These are phyloP conservation scores for Misopates orontium DNA, from an alignment of 257 asterid species.

Conservation along the genomic window DNA sequence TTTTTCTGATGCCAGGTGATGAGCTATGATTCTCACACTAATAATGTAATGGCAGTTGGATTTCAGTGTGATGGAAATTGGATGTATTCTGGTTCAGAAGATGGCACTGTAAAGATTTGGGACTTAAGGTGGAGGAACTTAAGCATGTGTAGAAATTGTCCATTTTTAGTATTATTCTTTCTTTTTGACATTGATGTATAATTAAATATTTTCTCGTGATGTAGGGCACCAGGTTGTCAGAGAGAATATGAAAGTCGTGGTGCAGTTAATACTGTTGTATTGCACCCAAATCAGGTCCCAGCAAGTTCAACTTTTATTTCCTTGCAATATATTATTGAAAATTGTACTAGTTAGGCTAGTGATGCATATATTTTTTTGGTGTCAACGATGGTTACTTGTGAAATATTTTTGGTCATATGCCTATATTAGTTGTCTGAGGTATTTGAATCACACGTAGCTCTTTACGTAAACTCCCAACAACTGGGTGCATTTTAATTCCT, in stretches of 20 bases:
- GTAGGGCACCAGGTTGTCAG: conserved; percentile 98
- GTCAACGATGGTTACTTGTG: no score
- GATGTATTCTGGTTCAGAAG: conserved; percentile 99
- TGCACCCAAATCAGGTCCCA: conserved; percentile 93
- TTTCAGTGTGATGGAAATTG: conserved; percentile 97
- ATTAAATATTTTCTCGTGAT: conserved; percentile 26
- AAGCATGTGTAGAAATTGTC: neutral
- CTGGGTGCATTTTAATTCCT: neutral
- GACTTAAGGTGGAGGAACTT: conserved; percentile 64
- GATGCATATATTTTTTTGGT: no score
- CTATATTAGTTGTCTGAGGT: no score
- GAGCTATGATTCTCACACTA: conserved; percentile 98
- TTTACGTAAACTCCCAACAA: no score
- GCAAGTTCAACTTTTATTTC: conserved; percentile 4
- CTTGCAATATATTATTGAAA: neutral
- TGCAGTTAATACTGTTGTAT: conserved; percentile 94
- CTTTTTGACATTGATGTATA: conserved; percentile 23
- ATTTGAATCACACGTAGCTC: no score
- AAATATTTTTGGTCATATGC: no score
- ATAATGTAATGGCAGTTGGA: conserved; percentile 97
- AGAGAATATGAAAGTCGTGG: conserved; percentile 99
- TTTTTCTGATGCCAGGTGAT: no score
- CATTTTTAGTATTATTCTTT: neutral
- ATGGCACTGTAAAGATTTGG: conserved; percentile 98
- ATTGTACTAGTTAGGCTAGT: neutral